These are phyloP conservation scores for Plenodomus lindquistii DNA, from an alignment of 2,329 filamentous ascomycete species.

Conservation along the genomic window DNA sequence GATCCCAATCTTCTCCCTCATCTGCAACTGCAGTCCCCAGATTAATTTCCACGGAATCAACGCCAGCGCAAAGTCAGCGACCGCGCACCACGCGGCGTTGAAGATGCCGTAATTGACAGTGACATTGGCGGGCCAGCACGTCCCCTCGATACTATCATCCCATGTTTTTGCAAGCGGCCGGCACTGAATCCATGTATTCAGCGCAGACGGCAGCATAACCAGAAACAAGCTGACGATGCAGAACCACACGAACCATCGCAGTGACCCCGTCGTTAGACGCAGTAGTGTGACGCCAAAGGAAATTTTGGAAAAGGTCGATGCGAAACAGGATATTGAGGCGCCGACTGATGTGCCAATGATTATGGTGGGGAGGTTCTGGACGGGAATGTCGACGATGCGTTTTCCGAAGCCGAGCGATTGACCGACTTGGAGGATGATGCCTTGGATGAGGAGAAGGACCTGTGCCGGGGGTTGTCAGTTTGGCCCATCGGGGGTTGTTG, in stretches of 20 bases:
- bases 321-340: constrained; percentile 30
- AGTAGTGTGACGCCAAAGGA: constrained; percentile 35
- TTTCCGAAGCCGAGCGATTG: constrained; percentile 29
- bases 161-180: constrained; percentile 20
- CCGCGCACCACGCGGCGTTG: constrained; percentile 31
- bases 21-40: constrained; percentile 23
- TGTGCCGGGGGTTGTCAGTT: constrained; percentile 2
- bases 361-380: constrained; percentile 19
- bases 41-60: constrained; percentile 34
- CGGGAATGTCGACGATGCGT: constrained; percentile 19
- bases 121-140: constrained; percentile 22
- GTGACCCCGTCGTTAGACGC: constrained; percentile 18
- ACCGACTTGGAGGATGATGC: constrained; percentile 23
- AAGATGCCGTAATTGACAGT: constrained; percentile 31
- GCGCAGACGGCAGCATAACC: constrained; percentile 28
- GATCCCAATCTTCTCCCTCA: constrained; percentile 32
- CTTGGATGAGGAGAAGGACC: constrained; percentile 25
- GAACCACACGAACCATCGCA: constrained; percentile 28
- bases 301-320: constrained; percentile 31
- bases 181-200: constrained; percentile 26
- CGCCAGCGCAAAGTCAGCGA: constrained; percentile 29
- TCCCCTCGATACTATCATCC: constrained; percentile 17
- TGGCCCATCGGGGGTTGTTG: constrained; percentile 1
- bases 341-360: constrained; percentile 17
- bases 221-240: constrained; percentile 28